Evolutionary conservation across 2,329 filamentous ascomycete genomes (phyloP).

Genomic region (Trichophyton equinum): DNA sequence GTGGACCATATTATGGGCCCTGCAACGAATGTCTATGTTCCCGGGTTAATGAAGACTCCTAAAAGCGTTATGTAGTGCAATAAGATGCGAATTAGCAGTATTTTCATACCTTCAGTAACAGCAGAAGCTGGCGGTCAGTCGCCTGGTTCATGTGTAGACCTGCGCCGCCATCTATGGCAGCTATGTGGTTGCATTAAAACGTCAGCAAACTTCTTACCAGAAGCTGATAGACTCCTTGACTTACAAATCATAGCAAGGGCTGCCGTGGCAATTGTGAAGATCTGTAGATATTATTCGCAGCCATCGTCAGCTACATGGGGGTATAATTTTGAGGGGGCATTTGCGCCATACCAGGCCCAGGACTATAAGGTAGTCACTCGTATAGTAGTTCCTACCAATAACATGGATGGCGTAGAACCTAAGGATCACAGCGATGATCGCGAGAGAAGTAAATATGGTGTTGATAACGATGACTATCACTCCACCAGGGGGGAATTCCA

Average conservation of each 20-base stretch:
- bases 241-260: background rate
- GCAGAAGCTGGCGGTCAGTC: background rate
- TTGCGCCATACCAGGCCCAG: background rate
- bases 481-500: background rate
- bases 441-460: background rate
- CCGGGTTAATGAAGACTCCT: background rate
- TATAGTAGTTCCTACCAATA: background rate
- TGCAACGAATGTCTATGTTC: slow-evolving; percentile 24
- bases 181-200: background rate
- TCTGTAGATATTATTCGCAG: background rate
- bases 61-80: background rate
- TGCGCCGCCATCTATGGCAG: background rate
- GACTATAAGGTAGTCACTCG: slow-evolving; percentile 1
- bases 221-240: background rate
- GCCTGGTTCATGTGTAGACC: background rate
- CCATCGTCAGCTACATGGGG: background rate
- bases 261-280: background rate
- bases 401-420: slow-evolving; percentile 1
- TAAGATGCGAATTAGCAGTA: background rate
- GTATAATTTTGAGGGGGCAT: background rate
- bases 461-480: background rate
- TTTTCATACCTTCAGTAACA: slow-evolving; percentile 6
- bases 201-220: background rate
- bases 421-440: background rate
- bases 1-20: slow-evolving; percentile 30